Conservation (phyloP, 306 rosid species). For the Rosa lucieae region DNA sequence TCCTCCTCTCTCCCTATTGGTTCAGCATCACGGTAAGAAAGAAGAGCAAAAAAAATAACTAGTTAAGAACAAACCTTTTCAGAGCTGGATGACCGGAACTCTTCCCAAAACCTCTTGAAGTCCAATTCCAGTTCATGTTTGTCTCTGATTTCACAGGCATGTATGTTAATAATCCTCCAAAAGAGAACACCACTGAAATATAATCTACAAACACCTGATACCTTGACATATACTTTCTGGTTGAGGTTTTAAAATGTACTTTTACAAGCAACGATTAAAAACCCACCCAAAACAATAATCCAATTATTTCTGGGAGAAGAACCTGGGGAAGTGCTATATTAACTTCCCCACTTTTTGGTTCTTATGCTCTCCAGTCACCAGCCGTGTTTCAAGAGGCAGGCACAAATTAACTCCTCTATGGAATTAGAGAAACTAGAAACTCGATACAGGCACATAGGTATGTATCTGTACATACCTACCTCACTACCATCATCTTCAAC, state of each 20-base stretch:
- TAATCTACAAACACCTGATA: conserved; percentile 12
- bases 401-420: not conserved
- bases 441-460: not conserved
- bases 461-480: not conserved
- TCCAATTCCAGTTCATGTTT: conserved; percentile 99
- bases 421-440: not conserved
- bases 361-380: not conserved
- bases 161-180: conserved; percentile 14
- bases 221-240: not conserved
- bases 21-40: not conserved
- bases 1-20: not conserved
- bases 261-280: not conserved
- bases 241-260: not conserved
- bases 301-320: not conserved
- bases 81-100: conserved; percentile 95
- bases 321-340: not conserved
- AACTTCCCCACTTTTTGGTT: not conserved
- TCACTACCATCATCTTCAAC: conserved; percentile 7
- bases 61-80: conserved; percentile 74
- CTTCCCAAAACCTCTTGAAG: conserved; percentile 99
- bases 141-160: conserved; percentile 62
- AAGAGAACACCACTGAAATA: not conserved
- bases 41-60: conserved; percentile 20
- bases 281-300: not conserved
- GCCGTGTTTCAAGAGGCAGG: not conserved